These are phyloP conservation scores for Phoma sp. DNA, from an alignment of 2,329 filamentous ascomycete genomes.

Conservation along the genomic window DNA sequence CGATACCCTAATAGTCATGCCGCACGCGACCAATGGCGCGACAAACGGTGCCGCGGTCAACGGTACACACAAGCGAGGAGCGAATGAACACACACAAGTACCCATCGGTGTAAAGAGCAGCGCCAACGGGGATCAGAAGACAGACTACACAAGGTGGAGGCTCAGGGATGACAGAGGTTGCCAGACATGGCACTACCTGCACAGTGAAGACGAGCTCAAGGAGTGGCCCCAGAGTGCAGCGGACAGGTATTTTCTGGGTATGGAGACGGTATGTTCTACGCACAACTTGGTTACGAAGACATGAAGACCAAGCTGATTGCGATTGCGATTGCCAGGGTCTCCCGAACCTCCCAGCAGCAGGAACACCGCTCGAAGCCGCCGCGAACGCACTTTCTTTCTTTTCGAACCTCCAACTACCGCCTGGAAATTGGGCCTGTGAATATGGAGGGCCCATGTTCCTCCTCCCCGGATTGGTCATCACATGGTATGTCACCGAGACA, in stretches of 20 bases:
- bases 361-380: conserved; percentile 77
- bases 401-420: conserved; percentile 83
- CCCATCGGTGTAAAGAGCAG: conserved; percentile 22
- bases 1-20: conserved; percentile 19
- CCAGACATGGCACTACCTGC: conserved; percentile 93
- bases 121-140: conserved; percentile 55
- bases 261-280: conserved; percentile 69
- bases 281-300: too few species aligned
- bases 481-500: conserved; percentile 89
- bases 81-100: conserved; percentile 16
- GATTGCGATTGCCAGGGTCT: conserved; percentile 63
- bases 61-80: conserved; percentile 22
- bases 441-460: conserved; percentile 98
- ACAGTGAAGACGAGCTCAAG: conserved; percentile 71
- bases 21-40: conserved; percentile 31
- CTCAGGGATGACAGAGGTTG: conserved; percentile 81
- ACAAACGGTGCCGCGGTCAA: conserved; percentile 19
- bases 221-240: conserved; percentile 85
- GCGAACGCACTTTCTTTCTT: conserved; percentile 88
- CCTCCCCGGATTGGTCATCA: conserved; percentile 81
- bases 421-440: conserved; percentile 95
- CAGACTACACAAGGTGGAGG: conserved; percentile 84
- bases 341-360: conserved; percentile 72
- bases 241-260: conserved; percentile 87
- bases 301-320: background rate